Evolutionary conservation across 345 rosid species (phyloP).

Genomic region (Psidium guajava): DNA sequence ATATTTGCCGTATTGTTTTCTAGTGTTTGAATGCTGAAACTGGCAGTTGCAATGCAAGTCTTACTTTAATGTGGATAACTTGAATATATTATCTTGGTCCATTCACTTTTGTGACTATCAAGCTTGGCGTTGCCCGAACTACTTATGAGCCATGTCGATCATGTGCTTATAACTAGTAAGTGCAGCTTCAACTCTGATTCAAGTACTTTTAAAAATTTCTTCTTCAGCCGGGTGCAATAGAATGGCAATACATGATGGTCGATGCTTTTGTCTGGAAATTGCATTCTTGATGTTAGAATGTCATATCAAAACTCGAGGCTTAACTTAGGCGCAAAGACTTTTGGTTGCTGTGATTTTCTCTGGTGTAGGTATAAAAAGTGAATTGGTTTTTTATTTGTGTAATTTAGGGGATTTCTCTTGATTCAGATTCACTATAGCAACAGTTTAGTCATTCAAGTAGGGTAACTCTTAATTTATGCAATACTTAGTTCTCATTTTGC

Average conservation of each 20-base stretch:
- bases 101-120: neutral
- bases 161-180: neutral
- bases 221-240: neutral
- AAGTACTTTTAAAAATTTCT: neutral
- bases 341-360: neutral
- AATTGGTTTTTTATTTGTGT: neutral
- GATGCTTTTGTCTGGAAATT: neutral
- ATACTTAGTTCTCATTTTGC: neutral
- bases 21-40: neutral
- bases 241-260: neutral
- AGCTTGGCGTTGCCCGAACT: neutral
- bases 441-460: neutral
- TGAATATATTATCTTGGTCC: neutral
- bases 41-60: neutral
- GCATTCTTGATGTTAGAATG: neutral
- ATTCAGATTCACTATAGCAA: neutral
- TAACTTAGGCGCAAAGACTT: neutral
- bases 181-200: neutral
- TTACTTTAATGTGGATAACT: neutral
- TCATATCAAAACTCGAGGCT: neutral
- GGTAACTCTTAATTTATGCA: neutral
- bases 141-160: neutral
- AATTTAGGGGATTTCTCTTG: neutral
- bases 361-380: neutral
- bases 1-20: neutral